Conservation (phyloP, 106 monocot genomes). For the Apostasia shenzhenica region DNA sequence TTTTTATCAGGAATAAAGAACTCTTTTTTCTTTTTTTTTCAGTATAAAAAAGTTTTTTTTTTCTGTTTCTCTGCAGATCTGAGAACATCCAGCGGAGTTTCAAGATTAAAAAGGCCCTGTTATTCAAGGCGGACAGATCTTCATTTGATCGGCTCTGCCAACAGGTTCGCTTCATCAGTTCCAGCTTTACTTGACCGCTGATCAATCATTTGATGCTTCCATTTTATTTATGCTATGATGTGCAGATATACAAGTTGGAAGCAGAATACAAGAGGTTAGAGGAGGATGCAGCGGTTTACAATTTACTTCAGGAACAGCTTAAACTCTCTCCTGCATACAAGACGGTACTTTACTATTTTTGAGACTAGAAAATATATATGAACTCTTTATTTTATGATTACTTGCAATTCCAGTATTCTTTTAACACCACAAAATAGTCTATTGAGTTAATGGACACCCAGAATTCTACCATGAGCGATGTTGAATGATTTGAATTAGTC, state of each 20-base stretch:
- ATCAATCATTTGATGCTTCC: background rate
- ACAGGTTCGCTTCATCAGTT: constrained; percentile 33
- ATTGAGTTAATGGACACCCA: too few species aligned
- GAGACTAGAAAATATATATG: background rate
- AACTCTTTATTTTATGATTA: background rate
- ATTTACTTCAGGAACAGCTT: constrained; percentile 65
- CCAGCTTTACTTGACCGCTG: background rate
- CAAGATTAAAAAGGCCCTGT: constrained; percentile 71
- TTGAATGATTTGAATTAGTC: too few species aligned
- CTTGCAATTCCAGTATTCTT: too few species aligned
- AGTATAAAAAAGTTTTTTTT: background rate
- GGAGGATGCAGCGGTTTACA: constrained; percentile 69
- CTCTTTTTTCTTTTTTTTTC: background rate
- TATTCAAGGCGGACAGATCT: constrained; percentile 53
- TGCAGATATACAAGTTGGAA: constrained; percentile 55
- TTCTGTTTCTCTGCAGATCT: constrained; percentile 24
- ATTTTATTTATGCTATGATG: background rate
- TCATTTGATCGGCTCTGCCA: constrained; percentile 63
- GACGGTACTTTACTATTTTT: constrained; percentile 23
- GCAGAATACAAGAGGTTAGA: constrained; percentile 55
- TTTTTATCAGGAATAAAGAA: background rate
- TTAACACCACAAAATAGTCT: too few species aligned
- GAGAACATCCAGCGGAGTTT: constrained; percentile 54
- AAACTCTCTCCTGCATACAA: constrained; percentile 76
- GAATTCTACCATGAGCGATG: too few species aligned